Conservation (phyloP, 208 protist species). For the Leishmania lainsoni region DNA sequence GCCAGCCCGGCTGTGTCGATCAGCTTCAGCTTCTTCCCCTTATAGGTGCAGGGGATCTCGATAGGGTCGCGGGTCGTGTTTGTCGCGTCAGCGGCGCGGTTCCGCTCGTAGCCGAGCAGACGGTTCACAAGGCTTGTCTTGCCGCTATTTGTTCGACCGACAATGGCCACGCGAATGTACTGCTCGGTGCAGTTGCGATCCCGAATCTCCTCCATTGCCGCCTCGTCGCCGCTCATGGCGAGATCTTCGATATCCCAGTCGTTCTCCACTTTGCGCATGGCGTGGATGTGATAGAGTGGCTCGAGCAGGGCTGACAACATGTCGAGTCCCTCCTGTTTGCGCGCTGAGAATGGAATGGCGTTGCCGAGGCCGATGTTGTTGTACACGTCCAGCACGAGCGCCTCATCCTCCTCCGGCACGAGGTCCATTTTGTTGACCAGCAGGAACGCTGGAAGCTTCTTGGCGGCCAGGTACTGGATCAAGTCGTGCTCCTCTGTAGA, state of each 20-base stretch:
- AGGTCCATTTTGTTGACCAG: constrained; percentile 93
- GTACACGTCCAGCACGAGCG: constrained; percentile 64
- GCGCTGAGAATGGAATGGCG: constrained; percentile 74
- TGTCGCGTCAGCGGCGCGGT: constrained; percentile 72
- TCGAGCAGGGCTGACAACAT: constrained; percentile 70
- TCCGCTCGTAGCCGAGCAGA: constrained; percentile 91
- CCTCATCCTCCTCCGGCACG: constrained; percentile 55
- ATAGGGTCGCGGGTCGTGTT: constrained; percentile 94
- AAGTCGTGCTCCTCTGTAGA: constrained; percentile 69
- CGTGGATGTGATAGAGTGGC: constrained; percentile 82
- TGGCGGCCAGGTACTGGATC: constrained; percentile 62
- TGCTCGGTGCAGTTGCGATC: constrained; percentile 81
- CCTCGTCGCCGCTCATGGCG: constrained; percentile 79
- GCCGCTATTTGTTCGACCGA: constrained; percentile 93
- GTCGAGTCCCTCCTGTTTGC: constrained; percentile 70
- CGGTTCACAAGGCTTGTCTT: constrained; percentile 95
- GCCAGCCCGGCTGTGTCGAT: constrained; percentile 91
- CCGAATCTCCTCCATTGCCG: constrained; percentile 88
- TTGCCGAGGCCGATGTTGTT: constrained; percentile 69
- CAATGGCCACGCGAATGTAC: constrained; percentile 90
- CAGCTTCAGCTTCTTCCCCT: constrained; percentile 85
- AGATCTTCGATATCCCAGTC: constrained; percentile 91
- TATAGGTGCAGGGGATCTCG: constrained; percentile 88
- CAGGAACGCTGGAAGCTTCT: constrained; percentile 74
- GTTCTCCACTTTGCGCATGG: constrained; percentile 78